Percentiles rank a stretch among this genome's conserved stretches.
Evolutionary conservation across 2,329 filamentous ascomycete genomes (phyloP).

Genomic region (Plectosphaerella plurivora): DNA sequence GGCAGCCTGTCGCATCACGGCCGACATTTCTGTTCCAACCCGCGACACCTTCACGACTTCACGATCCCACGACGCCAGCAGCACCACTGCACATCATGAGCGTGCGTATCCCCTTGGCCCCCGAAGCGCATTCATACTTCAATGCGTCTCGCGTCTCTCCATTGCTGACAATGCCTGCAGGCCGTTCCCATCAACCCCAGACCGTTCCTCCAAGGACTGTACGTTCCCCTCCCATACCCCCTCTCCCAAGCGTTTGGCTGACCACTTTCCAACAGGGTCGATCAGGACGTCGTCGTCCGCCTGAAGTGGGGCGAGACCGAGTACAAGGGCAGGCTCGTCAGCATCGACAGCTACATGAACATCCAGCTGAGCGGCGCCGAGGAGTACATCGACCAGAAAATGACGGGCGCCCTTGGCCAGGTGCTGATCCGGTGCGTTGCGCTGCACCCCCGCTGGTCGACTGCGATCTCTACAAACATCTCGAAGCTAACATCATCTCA

Average conservation of each 20-base stretch:
- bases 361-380: slow-evolving; percentile 86
- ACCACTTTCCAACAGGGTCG: slow-evolving; percentile 54
- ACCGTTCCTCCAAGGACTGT: slow-evolving; percentile 92
- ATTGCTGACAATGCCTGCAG: slow-evolving; percentile 26
- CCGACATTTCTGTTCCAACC: not conserved
- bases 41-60: not conserved
- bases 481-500: not conserved
- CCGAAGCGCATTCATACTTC: not conserved
- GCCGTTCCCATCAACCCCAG: slow-evolving; percentile 96
- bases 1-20: not conserved
- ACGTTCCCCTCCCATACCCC: slow-evolving; percentile 32
- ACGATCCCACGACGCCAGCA: not conserved
- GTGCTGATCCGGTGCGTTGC: slow-evolving; percentile 76
- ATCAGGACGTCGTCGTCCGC: slow-evolving; percentile 85
- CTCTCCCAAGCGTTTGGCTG: not conserved
- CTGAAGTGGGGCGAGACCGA: slow-evolving; percentile 98
- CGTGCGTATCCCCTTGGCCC: slow-evolving; percentile 15
- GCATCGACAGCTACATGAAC: slow-evolving; percentile 98
- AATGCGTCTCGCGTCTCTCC: not conserved
- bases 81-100: slow-evolving; percentile 24
- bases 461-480: too few species aligned
- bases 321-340: slow-evolving; percentile 90
- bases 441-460: too few species aligned
- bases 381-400: slow-evolving; percentile 87
- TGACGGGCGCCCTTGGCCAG: slow-evolving; percentile 79